Conservation (phyloP, 2,329 filamentous ascomycete species). For the Stemphylium beticola region DNA sequence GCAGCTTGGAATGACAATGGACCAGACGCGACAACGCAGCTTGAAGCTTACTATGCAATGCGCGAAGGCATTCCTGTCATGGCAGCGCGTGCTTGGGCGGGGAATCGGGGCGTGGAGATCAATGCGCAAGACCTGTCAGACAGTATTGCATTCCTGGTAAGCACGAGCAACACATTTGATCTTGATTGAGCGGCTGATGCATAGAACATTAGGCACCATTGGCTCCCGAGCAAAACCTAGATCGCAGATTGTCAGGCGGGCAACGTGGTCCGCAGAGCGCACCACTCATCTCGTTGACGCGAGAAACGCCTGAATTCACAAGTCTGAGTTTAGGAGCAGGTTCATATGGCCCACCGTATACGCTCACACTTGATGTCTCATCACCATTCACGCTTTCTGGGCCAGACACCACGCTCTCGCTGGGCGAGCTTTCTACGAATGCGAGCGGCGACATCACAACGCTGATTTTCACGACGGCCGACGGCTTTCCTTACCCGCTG, state of each 20-base stretch:
- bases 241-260: constrained; percentile 38
- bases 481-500: constrained; percentile 55
- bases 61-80: constrained; percentile 54
- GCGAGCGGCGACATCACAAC: constrained; percentile 25
- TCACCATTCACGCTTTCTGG: constrained; percentile 56
- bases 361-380: constrained; percentile 46
- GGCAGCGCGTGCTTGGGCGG: constrained; percentile 53
- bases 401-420: constrained; percentile 51
- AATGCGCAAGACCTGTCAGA: constrained; percentile 28
- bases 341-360: constrained; percentile 57
- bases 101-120: constrained; percentile 45
- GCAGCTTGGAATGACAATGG: constrained; percentile 60
- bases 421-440: constrained; percentile 30
- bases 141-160: constrained; percentile 48
- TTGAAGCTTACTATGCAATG: constrained; percentile 58
- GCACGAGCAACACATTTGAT: neutral
- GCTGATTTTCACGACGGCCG: constrained; percentile 52
- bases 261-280: constrained; percentile 8
- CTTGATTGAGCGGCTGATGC: neutral
- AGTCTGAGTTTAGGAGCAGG: constrained; percentile 40
- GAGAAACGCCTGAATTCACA: neutral
- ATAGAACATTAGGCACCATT: constrained; percentile 27
- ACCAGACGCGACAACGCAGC: constrained; percentile 56
- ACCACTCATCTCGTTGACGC: constrained; percentile 45
- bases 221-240: constrained; percentile 55